phyloP scores from a whole-genome alignment of 768 basidiomycete genomes.

The Ephemerocybe angulata region DNA sequence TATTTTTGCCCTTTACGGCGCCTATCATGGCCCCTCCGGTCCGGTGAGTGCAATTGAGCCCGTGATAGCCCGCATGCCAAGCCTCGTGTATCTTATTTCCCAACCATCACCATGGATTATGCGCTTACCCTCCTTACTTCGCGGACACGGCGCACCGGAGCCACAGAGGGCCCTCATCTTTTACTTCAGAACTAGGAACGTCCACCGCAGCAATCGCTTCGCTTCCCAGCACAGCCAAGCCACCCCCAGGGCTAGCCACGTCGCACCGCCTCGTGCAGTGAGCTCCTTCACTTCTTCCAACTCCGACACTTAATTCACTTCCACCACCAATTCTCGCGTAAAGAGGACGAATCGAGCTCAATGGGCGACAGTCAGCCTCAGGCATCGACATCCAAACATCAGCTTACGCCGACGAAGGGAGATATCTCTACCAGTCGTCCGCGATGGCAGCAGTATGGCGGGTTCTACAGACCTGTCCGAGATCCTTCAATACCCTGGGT shows the following conservation, averaged over 20 bases:
- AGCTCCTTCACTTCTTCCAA: not conserved
- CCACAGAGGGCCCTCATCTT: not conserved
- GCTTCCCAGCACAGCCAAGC: too few relatives aligned
- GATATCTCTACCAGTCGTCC: not conserved
- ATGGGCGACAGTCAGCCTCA: not conserved
- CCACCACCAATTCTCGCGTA: not conserved
- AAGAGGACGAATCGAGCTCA: not conserved
- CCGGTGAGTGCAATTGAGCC: too few relatives aligned
- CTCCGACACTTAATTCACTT: not conserved
- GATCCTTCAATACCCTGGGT: constrained; percentile 25
- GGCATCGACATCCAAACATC: not conserved
- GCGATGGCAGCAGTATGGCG: constrained; percentile 22
- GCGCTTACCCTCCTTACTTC: not conserved
- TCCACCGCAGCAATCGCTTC: not conserved
- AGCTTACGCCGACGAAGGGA: not conserved
- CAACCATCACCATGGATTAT: not conserved
- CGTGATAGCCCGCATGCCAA: too few relatives aligned
- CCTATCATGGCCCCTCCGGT: too few relatives aligned
- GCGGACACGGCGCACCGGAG: not conserved
- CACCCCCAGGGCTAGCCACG: too few relatives aligned
- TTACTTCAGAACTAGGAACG: not conserved
- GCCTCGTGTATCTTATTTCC: not conserved
- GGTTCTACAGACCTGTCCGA: constrained; percentile 25
- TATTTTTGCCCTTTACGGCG: too few relatives aligned
- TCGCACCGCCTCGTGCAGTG: too few relatives aligned